phyloP scores from a whole-genome alignment of 345 rosid species.

The Eucalyptus pauciflora region DNA sequence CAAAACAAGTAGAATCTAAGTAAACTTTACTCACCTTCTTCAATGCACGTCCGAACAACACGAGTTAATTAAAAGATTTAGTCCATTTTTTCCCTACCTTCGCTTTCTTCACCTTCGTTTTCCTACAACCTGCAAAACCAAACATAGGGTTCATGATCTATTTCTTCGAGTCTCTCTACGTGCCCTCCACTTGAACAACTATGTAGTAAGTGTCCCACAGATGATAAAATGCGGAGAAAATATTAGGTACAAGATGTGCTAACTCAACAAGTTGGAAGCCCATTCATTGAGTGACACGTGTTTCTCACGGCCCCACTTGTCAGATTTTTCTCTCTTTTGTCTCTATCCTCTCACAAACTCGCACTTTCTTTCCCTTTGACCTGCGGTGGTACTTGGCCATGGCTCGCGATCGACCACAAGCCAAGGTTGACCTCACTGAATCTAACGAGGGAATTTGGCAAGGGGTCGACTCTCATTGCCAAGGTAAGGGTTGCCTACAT shows the following conservation, averaged over 20 bases:
- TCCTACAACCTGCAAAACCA: background rate
- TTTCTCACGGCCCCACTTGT: accelerated
- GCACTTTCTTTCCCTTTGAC: too few relatives aligned
- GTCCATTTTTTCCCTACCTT: background rate
- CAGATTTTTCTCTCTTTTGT: too few relatives aligned
- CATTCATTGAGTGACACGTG: too few relatives aligned
- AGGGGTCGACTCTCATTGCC: accelerated
- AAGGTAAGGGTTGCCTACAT: too few relatives aligned
- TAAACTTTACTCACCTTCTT: background rate
- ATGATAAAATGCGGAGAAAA: too few relatives aligned
- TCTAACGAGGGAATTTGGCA: too few relatives aligned
- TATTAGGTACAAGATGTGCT: too few relatives aligned
- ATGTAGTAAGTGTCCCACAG: background rate
- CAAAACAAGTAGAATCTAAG: background rate
- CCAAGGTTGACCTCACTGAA: accelerated
- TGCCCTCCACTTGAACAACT: background rate
- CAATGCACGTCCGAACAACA: background rate
- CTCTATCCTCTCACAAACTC: too few relatives aligned
- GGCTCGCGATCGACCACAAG: accelerated
- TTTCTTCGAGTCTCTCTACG: too few relatives aligned
- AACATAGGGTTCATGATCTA: background rate
- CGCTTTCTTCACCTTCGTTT: background rate
- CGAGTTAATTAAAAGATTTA: background rate
- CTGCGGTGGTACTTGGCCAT: accelerated
- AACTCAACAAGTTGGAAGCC: too few relatives aligned